Evolutionary conservation across 164 flowering plant species (phyloP).

Genomic region (Saururus chinensis): DNA sequence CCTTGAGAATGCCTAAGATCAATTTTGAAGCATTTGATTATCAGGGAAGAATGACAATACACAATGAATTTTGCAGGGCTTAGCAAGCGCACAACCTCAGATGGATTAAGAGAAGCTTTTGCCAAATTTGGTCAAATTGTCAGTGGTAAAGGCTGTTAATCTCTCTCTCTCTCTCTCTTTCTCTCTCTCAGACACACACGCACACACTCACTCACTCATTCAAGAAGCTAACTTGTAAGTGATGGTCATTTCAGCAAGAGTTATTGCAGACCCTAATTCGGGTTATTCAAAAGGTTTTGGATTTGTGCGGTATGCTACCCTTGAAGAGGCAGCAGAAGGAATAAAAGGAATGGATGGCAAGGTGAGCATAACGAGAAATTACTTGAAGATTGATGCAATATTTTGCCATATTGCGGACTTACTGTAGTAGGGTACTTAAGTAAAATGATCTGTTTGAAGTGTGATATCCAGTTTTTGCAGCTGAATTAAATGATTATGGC

Average conservation of each 20-base stretch:
- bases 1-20: no score
- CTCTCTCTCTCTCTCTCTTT: background rate
- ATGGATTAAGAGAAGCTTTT: conserved; percentile 44
- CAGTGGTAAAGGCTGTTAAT: background rate
- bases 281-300: conserved; percentile 90
- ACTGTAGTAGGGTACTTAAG: background rate
- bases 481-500: background rate
- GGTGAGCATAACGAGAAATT: conserved; percentile 27
- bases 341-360: conserved; percentile 88
- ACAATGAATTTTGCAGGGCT: conserved; percentile 29
- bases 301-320: conserved; percentile 61
- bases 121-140: conserved; percentile 51
- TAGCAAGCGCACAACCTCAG: conserved; percentile 54
- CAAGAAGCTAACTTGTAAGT: background rate
- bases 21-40: no score
- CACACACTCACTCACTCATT: no score
- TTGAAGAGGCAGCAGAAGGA: conserved; percentile 68
- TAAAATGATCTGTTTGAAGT: background rate
- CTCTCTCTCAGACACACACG: background rate
- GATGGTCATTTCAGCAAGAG: conserved; percentile 14
- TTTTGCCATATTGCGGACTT: background rate
- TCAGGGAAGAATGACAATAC: no score
- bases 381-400: background rate
- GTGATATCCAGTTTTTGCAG: background rate
- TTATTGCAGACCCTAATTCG: conserved; percentile 64